Conservation (phyloP, 2,329 filamentous ascomycete genomes). For the Elsinoe arachidis region DNA sequence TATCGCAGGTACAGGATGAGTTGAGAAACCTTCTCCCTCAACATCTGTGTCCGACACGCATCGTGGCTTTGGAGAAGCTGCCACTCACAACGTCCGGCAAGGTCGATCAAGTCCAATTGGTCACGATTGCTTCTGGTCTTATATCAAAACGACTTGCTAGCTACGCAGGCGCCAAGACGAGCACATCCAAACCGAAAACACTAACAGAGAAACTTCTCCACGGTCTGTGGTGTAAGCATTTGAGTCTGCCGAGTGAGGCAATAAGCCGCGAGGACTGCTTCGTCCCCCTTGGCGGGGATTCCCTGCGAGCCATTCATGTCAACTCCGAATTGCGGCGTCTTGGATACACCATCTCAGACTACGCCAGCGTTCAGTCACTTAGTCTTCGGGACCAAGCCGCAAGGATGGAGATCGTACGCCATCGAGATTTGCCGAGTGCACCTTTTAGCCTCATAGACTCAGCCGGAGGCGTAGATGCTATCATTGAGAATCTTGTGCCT, state of each 20-base stretch:
- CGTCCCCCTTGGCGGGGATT: background rate
- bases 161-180: no score
- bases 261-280: background rate
- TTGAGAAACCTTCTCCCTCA: constrained; percentile 47
- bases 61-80: constrained; percentile 61
- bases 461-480: background rate
- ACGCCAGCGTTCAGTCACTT: background rate
- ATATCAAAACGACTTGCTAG: no score
- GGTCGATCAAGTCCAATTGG: background rate
- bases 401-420: background rate
- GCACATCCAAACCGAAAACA: background rate
- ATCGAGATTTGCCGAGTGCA: background rate
- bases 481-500: background rate
- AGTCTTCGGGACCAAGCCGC: constrained; percentile 7
- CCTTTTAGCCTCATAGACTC: background rate
- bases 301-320: background rate
- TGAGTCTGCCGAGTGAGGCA: background rate
- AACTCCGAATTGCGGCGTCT: background rate
- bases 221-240: background rate
- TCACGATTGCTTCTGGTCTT: no score
- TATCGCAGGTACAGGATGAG: background rate
- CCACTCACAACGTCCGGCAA: constrained; percentile 44
- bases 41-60: constrained; percentile 87
- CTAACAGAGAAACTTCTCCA: background rate
- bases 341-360: background rate